phyloP scores from a whole-genome alignment of 2,329 filamentous ascomycete genomes.

The Pyrenochaeta sp. region DNA sequence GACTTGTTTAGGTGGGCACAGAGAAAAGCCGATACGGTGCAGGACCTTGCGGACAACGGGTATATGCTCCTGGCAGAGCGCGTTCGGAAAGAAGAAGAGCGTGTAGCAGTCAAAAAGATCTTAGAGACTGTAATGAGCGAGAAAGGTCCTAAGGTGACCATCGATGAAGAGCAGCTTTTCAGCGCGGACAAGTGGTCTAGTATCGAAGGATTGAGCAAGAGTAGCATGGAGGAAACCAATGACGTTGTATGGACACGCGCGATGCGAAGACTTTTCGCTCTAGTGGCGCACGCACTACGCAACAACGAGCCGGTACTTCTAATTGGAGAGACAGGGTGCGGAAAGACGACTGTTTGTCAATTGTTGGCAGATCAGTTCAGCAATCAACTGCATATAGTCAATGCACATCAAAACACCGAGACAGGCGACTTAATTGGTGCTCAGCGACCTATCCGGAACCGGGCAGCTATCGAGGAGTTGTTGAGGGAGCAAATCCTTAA shows the following conservation, averaged over 20 bases:
- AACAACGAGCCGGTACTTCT: constrained; percentile 95
- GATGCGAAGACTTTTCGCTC: constrained; percentile 88
- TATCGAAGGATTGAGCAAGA: constrained; percentile 44
- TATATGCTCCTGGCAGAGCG: constrained; percentile 97
- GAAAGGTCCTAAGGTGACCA: constrained; percentile 67
- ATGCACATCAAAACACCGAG: constrained; percentile 97
- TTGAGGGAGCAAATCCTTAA: constrained; percentile 68
- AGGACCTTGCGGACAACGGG: constrained; percentile 89
- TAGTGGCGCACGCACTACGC: constrained; percentile 84
- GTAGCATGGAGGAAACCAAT: constrained; percentile 19
- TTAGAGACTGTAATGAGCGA: constrained; percentile 87
- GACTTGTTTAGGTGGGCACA: constrained; percentile 97
- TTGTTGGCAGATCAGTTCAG: constrained; percentile 82
- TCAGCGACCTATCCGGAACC: constrained; percentile 88
- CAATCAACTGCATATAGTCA: constrained; percentile 85
- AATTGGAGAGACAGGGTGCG: constrained; percentile 95
- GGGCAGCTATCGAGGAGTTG: constrained; percentile 73
- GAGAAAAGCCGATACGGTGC: constrained; percentile 81
- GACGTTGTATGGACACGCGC: constrained; percentile 90
- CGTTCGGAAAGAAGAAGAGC: constrained; percentile 89
- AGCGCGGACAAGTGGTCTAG: constrained; percentile 53
- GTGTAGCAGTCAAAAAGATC: constrained; percentile 81
- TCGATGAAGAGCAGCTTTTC: constrained; percentile 80
- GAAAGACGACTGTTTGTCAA: constrained; percentile 97
- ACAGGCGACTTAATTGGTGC: constrained; percentile 97